These are phyloP conservation scores for Baudoinia panamericana DNA, from an alignment of 495 filamentous ascomycete species.

Conservation along the genomic window DNA sequence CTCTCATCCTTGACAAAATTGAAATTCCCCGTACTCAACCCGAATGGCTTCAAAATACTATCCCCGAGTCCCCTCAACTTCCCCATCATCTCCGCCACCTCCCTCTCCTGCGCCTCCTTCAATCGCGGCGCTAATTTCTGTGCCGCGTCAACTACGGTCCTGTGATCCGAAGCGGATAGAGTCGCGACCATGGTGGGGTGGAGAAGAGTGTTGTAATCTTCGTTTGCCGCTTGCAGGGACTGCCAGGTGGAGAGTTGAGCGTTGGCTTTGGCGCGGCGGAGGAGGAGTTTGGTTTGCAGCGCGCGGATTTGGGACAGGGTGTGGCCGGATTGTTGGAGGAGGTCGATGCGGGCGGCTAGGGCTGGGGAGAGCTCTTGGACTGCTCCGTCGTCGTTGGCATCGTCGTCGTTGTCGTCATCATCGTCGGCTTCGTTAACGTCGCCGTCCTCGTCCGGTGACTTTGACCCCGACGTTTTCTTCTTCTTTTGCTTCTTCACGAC, in stretches of 20 bases:
- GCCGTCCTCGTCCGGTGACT: slow-evolving; percentile 9
- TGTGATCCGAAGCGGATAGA: slow-evolving; percentile 49
- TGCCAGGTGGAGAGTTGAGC: slow-evolving; percentile 64
- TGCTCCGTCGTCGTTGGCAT: slow-evolving; percentile 22
- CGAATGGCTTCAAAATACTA: slow-evolving; percentile 83
- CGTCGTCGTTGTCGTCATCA: slow-evolving; percentile 13
- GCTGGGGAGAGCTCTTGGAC: slow-evolving; percentile 43
- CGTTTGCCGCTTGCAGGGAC: slow-evolving; percentile 64
- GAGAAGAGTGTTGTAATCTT: slow-evolving; percentile 34
- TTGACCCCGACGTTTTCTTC: slow-evolving; percentile 16
- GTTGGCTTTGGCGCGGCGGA: slow-evolving; percentile 68
- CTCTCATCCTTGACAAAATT: slow-evolving; percentile 82
- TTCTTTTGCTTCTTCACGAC: slow-evolving; percentile 5
- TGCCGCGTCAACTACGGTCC: slow-evolving; percentile 52
- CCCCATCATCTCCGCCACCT: slow-evolving; percentile 91
- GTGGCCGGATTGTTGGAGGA: slow-evolving; percentile 27
- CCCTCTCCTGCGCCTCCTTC: slow-evolving; percentile 64
- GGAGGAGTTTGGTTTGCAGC: slow-evolving; percentile 70
- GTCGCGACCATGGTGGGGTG: slow-evolving; percentile 29
- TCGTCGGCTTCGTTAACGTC: slow-evolving; percentile 18
- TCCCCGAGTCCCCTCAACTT: slow-evolving; percentile 92
- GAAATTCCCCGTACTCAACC: slow-evolving; percentile 83
- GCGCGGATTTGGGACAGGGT: slow-evolving; percentile 50
- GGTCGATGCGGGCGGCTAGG: slow-evolving; percentile 21
- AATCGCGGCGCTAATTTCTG: slow-evolving; percentile 49